Evolutionary conservation across 2,329 filamentous ascomycete species (phyloP), one percentile per base, ranked within the genome.

Genomic region (Sphaerulina vaccinii): DNA sequence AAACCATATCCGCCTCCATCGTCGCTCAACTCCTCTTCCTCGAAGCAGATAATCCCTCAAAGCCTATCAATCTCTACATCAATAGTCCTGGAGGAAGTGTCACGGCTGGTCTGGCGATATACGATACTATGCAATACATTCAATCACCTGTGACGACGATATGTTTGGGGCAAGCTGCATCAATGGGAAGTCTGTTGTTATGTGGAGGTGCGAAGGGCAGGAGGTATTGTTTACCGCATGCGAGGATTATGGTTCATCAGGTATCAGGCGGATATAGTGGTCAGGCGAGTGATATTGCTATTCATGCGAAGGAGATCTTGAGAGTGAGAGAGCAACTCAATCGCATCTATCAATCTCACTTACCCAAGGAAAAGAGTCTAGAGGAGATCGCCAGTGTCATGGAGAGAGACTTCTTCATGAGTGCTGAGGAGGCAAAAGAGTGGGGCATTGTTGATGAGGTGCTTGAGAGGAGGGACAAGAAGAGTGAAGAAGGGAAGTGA

Each of bases 81-180:
- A 96, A 99, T 75, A 95, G 89, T 0, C 92, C 92, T 0, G 93
- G 93, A 43, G 93, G 93, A 50, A 92, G 88, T 36, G 91, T 99
- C 35, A 92, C 87, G 56, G 92, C 93, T 1, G 78, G 78, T 2
- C 75, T 86, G 54, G 91, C 93, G 21, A 97, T 99, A 65, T 99
- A 99, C 78, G 93, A 99, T 70, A 99, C 93, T 10, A 97, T 99
- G 92, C 85, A 87, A 62, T 99, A 99, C 71, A 97, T 99, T 68
- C 85, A 86, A 55, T 88, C 88, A 2, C 90, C 92, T 1, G 90
- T 99, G 0, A 92, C 87, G 37, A 99, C 93, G 0, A 93, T 99
- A 23, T 97, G 93, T 66, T 82, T 99, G 37, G 93, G 93, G 6
- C 89, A 95, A 65, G 93, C 95, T 0, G 92, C 93, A 1, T 93